Percentiles rank a stretch among this genome's conserved stretches.
These are phyloP conservation scores for Austroboletus olivaceoglutinosus DNA, from an alignment of 1,284 basidiomycete species.

Conservation along the genomic window DNA sequence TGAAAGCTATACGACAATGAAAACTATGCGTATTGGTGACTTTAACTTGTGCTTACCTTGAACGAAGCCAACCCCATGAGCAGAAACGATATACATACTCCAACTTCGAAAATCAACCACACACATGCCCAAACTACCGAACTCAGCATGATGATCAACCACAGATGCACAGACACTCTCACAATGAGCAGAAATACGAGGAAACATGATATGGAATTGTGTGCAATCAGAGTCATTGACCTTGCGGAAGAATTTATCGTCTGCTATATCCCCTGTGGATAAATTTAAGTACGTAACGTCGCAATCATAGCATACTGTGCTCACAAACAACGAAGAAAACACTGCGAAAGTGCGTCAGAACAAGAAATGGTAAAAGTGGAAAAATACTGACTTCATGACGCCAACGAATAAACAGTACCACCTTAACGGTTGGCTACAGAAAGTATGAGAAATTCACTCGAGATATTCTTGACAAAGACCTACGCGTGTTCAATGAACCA, in stretches of 20 bases:
- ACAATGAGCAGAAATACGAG: conserved; percentile 65
- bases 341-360: conserved; percentile 40
- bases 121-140: conserved; percentile 66
- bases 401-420: conserved; percentile 84
- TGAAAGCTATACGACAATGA: conserved; percentile 40
- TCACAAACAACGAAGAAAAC: conserved; percentile 74
- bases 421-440: conserved; percentile 54
- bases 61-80: conserved; percentile 72
- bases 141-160: conserved; percentile 5
- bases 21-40: conserved; percentile 6
- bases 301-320: conserved; percentile 24
- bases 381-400: conserved; percentile 71
- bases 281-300: conserved; percentile 1
- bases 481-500: conserved; percentile 85
- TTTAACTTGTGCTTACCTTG: conserved; percentile 47
- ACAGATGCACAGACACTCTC: conserved; percentile 6
- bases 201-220: conserved; percentile 70
- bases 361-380: background rate
- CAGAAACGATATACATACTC: conserved; percentile 64
- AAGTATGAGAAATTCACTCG: conserved; percentile 3
- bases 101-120: conserved; percentile 73
- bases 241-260: conserved; percentile 84
- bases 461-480: conserved; percentile 30
- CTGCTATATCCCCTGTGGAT: conserved; percentile 73
- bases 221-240: conserved; percentile 81